Conservation (phyloP, 306 rosid genomes). For the Cucurbita ficifolia region DNA sequence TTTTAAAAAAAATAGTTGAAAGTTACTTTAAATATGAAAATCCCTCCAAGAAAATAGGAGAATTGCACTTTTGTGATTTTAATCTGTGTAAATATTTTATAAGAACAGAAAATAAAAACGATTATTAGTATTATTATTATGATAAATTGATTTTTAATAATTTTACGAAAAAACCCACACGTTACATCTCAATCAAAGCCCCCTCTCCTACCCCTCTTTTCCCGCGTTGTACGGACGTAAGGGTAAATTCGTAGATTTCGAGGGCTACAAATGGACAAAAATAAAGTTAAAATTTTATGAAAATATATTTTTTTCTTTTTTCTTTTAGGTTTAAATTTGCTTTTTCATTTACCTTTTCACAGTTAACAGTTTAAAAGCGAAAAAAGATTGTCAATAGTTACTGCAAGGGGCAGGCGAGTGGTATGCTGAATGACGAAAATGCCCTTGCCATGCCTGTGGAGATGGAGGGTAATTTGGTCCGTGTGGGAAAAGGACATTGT, state of each 20-base stretch:
- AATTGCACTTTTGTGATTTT: too few species aligned
- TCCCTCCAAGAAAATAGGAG: background rate
- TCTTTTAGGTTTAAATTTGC: background rate
- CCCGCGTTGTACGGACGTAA: conserved; percentile 25
- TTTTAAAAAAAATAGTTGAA: background rate
- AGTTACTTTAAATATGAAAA: background rate
- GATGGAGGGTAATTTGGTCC: conserved; percentile 21
- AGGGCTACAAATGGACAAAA: background rate
- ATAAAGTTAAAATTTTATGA: background rate
- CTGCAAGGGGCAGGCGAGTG: background rate
- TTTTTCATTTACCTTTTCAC: background rate
- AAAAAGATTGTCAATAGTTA: conserved; percentile 2
- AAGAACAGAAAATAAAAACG: background rate
- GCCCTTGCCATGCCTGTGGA: background rate
- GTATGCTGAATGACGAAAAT: conserved; percentile 2
- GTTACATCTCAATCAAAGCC: conserved; percentile 30
- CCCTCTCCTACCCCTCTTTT: conserved; percentile 12
- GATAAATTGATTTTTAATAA: background rate
- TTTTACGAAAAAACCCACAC: conserved; percentile 13
- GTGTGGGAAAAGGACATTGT: conserved; percentile 17
- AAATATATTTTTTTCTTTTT: background rate
- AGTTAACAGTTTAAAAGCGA: conserved; percentile 1
- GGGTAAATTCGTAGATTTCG: conserved; percentile 4
- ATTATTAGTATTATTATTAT: background rate
- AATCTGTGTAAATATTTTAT: too few species aligned